Base-by-base conservation (phyloP, 1,284 basidiomycete species). In the Cutaneotrichosporon arboriforme region DNA sequence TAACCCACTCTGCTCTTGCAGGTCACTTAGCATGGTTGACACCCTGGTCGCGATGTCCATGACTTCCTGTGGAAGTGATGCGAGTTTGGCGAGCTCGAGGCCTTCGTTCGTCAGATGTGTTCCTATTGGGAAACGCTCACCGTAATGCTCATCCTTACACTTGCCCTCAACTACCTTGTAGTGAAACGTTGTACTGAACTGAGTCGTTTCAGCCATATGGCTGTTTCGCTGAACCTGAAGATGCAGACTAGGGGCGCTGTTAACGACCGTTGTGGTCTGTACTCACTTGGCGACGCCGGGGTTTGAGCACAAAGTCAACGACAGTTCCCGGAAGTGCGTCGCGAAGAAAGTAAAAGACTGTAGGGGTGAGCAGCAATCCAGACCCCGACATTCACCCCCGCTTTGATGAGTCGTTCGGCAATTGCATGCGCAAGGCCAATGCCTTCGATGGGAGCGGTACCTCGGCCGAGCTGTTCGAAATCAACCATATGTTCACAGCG, bases 401-500 rank as follows among this genome's bases (percentile, higher is more conserved):
- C 74, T 41, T 77, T 77, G 60, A 96, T 85, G 51, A 97, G 79
- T 39, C 82, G 83, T 70, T 97, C 93, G 1, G 90, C 88, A 53
- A 97, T 88, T 0, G 94, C 92, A 72, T 94, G 88, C 0, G 89
- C 85, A 44, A 97, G 85, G 1, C 90, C 94, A 13, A 90, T 76
- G 0, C 94, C 92, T 68, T 96, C 91, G 41, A 79, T 76, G 0
- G 90, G 84, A 4, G 89, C 86, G 0, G 93, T 96, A 3, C 90
- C 91, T 34, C 90, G 80, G 2, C 69, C 68, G 8, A 74, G 63
- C 72, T 73, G 36, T 14, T 8, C 17, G 17, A 15, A 55, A 46
- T 7, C 15, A 4, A 23, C 4, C 20, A 8, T 4, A 4, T 5
- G 7, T 20, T 5, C 12, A 68, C 59, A 9, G 69, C 69, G 15